Evolutionary conservation across 139 green algal genomes (phyloP), one percentile per base, ranked within the genome.

Genomic region (Chlorella vulgaris): DNA sequence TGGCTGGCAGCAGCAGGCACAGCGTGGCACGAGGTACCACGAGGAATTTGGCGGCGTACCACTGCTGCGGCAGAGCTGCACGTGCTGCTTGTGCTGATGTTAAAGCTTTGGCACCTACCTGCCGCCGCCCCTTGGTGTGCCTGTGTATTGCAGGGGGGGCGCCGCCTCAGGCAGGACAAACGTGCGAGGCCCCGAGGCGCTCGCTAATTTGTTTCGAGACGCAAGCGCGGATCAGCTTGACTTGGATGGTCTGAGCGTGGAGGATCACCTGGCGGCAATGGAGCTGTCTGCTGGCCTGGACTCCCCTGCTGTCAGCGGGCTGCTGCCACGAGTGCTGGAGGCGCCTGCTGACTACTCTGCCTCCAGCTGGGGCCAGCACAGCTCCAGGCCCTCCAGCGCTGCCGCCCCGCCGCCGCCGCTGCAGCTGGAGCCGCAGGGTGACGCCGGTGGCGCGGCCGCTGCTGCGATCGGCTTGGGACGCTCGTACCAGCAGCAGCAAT

Each of bases 221-320:
- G 74, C 69, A 38, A 80, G 74, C 55, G 6, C 36, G 24, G 38
- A 2, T 0, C 53, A 80, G 26, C 36, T 69, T 36, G 36, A 26
- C 1, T 38, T 28, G 21, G n/a, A n/a, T n/a, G n/a, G n/a, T n/a
- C 13, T 69, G 38, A 39, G 70, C 42, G 58, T 70, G 38, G 58
- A 69, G 10, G 74, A 69, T 1, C 74, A 80, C 58, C 29, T 80
- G 74, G 26, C 38, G 36, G 74, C 58, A 24, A 28, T 80, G 55
- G 74, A 53, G 7, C 55, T 42, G 74, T 35, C 38, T 1, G 26
- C 55, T 0, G 73, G 73, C 7, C 5, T 53, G 35, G 73, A 69
- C 33, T 69, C 51, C 15, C 73, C 73, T n/a, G 33, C 51, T 22
- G 73, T 40, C 4, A 8, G 42, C 6, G 50, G 18, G 5, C 69